These are phyloP conservation scores for Mycena latifolia DNA, from an alignment of 768 basidiomycete species.

Conservation along the genomic window DNA sequence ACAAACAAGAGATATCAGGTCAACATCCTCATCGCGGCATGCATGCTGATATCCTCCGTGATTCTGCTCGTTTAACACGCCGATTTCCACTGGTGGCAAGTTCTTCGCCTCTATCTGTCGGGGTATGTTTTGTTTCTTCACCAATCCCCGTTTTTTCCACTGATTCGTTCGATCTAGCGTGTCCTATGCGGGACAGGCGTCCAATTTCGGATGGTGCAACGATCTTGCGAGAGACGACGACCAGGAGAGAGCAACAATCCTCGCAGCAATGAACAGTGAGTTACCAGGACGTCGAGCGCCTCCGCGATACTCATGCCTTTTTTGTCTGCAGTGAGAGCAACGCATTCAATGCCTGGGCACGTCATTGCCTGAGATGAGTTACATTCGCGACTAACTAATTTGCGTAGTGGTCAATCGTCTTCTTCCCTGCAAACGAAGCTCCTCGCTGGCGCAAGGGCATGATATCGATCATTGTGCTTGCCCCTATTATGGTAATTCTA, in stretches of 20 bases:
- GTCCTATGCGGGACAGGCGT: slow-evolving; percentile 81
- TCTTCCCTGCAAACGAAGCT: slow-evolving; percentile 81
- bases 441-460: slow-evolving; percentile 76
- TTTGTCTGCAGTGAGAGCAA: slow-evolving; percentile 35
- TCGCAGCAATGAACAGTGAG: slow-evolving; percentile 81
- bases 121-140: slow-evolving; percentile 37
- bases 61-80: slow-evolving; percentile 33
- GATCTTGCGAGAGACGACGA: slow-evolving; percentile 79
- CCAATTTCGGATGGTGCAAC: slow-evolving; percentile 88
- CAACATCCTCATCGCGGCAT: slow-evolving; percentile 33
- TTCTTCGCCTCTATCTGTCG: slow-evolving; percentile 77
- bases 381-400: slow-evolving; percentile 7
- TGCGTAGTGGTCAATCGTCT: slow-evolving; percentile 69
- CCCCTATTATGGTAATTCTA: slow-evolving; percentile 60
- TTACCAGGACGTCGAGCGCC: not conserved
- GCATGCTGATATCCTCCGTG: slow-evolving; percentile 31
- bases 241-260: slow-evolving; percentile 75
- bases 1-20: slow-evolving; percentile 45
- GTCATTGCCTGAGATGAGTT: not conserved
- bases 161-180: slow-evolving; percentile 66
- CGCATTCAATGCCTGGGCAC: slow-evolving; percentile 35
- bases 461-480: slow-evolving; percentile 73
- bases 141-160: too few relatives aligned
- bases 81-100: slow-evolving; percentile 63
- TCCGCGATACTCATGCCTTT: not conserved